Evolutionary conservation across 1,139 yeast genomes (phyloP).

Genomic region (Pichia norvegensis): DNA sequence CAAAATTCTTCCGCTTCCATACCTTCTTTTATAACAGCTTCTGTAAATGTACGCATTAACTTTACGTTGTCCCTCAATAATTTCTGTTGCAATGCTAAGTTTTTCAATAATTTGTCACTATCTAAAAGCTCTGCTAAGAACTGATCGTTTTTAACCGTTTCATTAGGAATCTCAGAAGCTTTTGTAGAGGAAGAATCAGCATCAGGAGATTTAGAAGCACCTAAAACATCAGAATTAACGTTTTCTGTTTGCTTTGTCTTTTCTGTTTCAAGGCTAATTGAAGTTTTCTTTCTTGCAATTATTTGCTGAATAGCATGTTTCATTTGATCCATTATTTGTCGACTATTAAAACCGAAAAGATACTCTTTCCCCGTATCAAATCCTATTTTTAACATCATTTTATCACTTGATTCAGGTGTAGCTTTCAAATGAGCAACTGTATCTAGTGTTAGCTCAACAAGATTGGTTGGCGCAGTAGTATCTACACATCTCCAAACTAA

Average conservation of each 20-base stretch:
- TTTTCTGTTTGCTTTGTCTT: conserved; percentile 11
- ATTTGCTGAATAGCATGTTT: conserved; percentile 64
- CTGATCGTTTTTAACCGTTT: conserved; percentile 22
- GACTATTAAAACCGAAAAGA: conserved; percentile 55
- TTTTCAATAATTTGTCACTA: conserved; percentile 47
- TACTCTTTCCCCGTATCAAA: conserved; percentile 26
- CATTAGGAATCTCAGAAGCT: not conserved
- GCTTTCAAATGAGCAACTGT: conserved; percentile 61
- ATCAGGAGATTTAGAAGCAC: not conserved
- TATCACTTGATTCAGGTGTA: conserved; percentile 61
- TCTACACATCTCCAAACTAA: conserved; percentile 70
- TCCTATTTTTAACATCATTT: conserved; percentile 58
- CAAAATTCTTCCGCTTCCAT: conserved; percentile 80
- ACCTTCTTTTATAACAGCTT: conserved; percentile 75
- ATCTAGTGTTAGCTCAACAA: conserved; percentile 44
- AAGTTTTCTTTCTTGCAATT: conserved; percentile 58
- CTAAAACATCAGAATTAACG: conserved; percentile 4
- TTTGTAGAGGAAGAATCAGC: not conserved
- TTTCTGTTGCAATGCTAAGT: conserved; percentile 71
- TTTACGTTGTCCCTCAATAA: conserved; percentile 61
- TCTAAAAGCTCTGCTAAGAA: conserved; percentile 36
- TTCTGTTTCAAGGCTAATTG: conserved; percentile 7
- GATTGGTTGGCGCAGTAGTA: conserved; percentile 38
- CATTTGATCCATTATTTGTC: conserved; percentile 69
- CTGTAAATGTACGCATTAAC: conserved; percentile 74